Conservation (phyloP, 2,329 filamentous ascomycete genomes). For the Stachybotrys elegans region DNA sequence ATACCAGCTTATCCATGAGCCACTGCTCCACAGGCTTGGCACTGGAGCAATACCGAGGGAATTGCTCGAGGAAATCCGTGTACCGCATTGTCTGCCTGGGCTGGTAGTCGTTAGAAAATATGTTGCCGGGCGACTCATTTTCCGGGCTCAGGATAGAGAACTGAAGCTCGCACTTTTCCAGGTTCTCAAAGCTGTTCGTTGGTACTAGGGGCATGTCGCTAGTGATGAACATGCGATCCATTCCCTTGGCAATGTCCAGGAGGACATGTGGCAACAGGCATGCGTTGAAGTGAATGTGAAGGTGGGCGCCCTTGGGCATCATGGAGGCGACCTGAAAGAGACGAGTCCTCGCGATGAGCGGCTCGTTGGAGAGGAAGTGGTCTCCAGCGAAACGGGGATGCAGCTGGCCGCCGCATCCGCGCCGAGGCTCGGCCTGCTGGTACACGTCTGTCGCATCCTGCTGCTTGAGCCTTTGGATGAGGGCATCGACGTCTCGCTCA, state of each 20-base stretch:
- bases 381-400: conserved; percentile 45
- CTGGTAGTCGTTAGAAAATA: conserved; percentile 47
- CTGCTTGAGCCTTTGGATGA: conserved; percentile 32
- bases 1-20: conserved; percentile 58
- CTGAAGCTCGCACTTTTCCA: conserved; percentile 53
- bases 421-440: conserved; percentile 19
- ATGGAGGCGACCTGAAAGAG: conserved; percentile 50
- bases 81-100: conserved; percentile 40
- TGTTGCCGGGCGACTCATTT: conserved; percentile 30
- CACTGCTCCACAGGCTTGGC: conserved; percentile 37
- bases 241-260: conserved; percentile 47
- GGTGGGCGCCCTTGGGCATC: conserved; percentile 67
- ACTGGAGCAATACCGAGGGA: conserved; percentile 18
- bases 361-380: conserved; percentile 53
- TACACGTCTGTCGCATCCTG: conserved; percentile 33
- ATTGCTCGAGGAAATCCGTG: conserved; percentile 32
- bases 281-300: conserved; percentile 77
- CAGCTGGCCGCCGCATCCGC: conserved; percentile 36
- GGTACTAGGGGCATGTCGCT: conserved; percentile 46
- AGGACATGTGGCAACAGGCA: conserved; percentile 59
- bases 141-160: conserved; percentile 46
- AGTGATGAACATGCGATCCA: conserved; percentile 65
- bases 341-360: conserved; percentile 49
- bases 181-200: conserved; percentile 34
- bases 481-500: conserved; percentile 32